Evolutionary conservation across 495 filamentous ascomycete species (phyloP), one percentile per base, ranked within the genome.

Genomic region (Jackrogersella minutella): DNA sequence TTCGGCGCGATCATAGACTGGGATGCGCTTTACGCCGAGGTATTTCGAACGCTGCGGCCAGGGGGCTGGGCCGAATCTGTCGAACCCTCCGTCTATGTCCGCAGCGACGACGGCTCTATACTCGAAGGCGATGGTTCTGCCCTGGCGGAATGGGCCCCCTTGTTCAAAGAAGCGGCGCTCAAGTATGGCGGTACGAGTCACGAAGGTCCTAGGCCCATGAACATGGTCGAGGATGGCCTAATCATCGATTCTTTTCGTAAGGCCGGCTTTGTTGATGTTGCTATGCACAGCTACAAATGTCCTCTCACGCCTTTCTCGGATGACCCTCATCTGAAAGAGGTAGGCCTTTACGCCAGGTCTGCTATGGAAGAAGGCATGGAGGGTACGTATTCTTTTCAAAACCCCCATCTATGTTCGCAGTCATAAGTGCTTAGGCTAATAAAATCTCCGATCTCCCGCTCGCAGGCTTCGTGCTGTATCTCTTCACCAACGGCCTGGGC

Each of bases 1-100:
- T 75, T 79, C 43, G 84, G 84, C 21, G 76, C 76, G 6, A 74
- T 87, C n/a, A 22, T 60, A 7, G 79, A 87, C 64, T 88, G 83
- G 84, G 74, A 76, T 2, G 71, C 60, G n/a, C 76, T 73, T 2
- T 55, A 54, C 59, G 39, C 39, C 19, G 52, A 72, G 34, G 58
- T 61, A 13, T 69, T 51, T 44, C 66, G 66, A 11, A 28, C 47
- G 8, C 56, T 59, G 14, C 63, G 61, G 26, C 73, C 73, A 8
- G 73, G 73, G n/a, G 73, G 70, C 14, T 74, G 73, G 73, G 58
- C 63, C 26, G 70, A 74, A 43, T 44, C 65, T 21, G 43, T 65
- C 5, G 69, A 74, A 21, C 67, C 65, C 0, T 71, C 67, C 3
- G 58, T 62, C 19, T 53, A 55, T 19, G 36, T 69, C 24, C 52